Base-by-base conservation (phyloP, 2,329 filamentous ascomycete genomes). In the Aspergillus pseudoviridinutans region DNA sequence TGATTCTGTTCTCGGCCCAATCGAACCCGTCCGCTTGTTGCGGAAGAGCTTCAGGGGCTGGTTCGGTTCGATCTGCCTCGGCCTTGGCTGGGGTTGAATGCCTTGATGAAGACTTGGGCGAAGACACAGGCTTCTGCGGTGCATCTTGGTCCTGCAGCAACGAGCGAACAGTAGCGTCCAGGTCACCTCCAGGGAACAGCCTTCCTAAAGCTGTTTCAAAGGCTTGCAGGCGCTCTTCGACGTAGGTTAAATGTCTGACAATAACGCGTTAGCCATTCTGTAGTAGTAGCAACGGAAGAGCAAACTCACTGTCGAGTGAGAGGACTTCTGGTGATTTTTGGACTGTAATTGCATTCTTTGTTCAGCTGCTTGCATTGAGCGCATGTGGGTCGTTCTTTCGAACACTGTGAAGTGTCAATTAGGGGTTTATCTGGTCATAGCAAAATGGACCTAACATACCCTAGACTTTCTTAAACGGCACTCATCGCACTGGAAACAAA, bases 1-100 rank as follows among this genome's bases (percentile, higher is more conserved):
- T 70, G 10, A 76, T 69, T 54, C 73, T 71, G 52, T 73, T 74
- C 55, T 76, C 71, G 6, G 71, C 69, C 71, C 71, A 74, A 53
- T 74, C 71, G 61, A 74, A 74, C 35, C 68, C 71, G 63, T 73
- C 73, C 9, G 73, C 72, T 60, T 74, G 72, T 53, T 74, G 71
- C 7, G 73, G 73, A 29, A 75, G 60, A 49, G 73, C 69, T 82
- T 85, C 64, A 71, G 78, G 70, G 9, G 73, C 71, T 35, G 71
- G 64, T 49, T 74, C 72, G 10, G 69, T 65, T 29, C 68, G 66
- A 51, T 73, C 71, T 32, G 66, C 65, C 53, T 74, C 72, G 32
- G 65, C 61, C 51, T 69, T 74, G 10, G 66, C 67, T 27, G 70
- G 72, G 4, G 72, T 74, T 6, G 72, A 75, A 52, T 75, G 72